Evolutionary conservation across 805 yeast species (phyloP).

Genomic region (Deakozyma indianensis): DNA sequence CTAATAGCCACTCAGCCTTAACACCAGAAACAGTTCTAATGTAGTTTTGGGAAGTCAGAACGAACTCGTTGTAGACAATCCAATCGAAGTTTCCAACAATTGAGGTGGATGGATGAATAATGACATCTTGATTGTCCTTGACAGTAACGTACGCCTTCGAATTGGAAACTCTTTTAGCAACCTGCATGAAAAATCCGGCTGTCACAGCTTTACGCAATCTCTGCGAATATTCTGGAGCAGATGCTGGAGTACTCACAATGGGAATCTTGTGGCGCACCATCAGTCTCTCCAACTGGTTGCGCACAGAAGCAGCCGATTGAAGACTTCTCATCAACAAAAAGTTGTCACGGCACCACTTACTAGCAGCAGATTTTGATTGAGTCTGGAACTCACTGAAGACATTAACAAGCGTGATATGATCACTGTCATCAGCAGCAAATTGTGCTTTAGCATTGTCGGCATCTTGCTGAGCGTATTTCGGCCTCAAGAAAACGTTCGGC

Average conservation of each 20-base stretch:
- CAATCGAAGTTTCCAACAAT: slow-evolving; percentile 81
- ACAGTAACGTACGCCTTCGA: slow-evolving; percentile 66
- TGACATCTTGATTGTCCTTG: slow-evolving; percentile 91
- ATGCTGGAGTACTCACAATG: slow-evolving; percentile 52
- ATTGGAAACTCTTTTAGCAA: slow-evolving; percentile 74
- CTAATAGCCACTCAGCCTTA: slow-evolving; percentile 85
- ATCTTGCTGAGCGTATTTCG: slow-evolving; percentile 69
- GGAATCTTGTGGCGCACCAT: slow-evolving; percentile 74
- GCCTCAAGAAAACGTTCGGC: slow-evolving; percentile 90
- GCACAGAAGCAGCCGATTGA: slow-evolving; percentile 72
- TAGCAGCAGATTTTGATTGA: slow-evolving; percentile 14
- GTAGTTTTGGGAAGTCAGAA: slow-evolving; percentile 82
- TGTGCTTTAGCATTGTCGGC: slow-evolving; percentile 83
- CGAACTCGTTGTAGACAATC: slow-evolving; percentile 92
- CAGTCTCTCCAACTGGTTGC: slow-evolving; percentile 66
- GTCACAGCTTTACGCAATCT: slow-evolving; percentile 76
- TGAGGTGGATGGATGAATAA: slow-evolving; percentile 78
- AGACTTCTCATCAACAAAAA: slow-evolving; percentile 74
- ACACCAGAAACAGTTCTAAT: slow-evolving; percentile 86
- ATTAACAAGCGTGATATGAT: slow-evolving; percentile 79
- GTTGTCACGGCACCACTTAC: slow-evolving; percentile 88
- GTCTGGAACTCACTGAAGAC: slow-evolving; percentile 67
- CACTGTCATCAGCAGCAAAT: slow-evolving; percentile 92
- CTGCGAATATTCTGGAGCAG: slow-evolving; percentile 50
- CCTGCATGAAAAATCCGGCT: slow-evolving; percentile 97